phyloP scores from a whole-genome alignment of 768 basidiomycete genomes.

The Phaeotremella fagi region DNA sequence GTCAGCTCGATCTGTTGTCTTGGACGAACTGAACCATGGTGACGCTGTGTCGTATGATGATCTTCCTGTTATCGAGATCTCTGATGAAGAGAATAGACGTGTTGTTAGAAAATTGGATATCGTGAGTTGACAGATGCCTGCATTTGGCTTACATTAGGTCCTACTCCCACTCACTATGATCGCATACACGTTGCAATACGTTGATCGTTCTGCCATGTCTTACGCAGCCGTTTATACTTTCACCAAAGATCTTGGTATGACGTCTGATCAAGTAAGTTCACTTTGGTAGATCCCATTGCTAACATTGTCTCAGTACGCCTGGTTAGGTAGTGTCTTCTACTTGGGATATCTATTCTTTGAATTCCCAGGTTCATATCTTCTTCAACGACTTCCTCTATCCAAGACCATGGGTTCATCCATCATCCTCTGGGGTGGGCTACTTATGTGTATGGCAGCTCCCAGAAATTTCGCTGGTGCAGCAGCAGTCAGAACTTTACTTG shows the following conservation, averaged over 20 bases:
- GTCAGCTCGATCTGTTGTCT: constrained; percentile 12
- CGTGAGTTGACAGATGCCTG: constrained; percentile 8
- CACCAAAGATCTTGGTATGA: constrained; percentile 23
- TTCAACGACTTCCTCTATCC: constrained; percentile 23
- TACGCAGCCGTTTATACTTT: constrained; percentile 35
- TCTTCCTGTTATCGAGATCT: constrained; percentile 13
- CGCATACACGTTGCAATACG: constrained; percentile 29
- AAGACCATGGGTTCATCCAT: constrained; percentile 25
- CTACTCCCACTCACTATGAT: constrained; percentile 28
- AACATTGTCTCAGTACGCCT: no score
- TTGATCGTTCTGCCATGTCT: constrained; percentile 34
- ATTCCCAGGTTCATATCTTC: constrained; percentile 23
- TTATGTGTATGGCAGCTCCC: constrained; percentile 25
- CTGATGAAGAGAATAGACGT: constrained; percentile 15
- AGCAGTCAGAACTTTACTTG: constrained; percentile 16
- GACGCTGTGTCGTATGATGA: constrained; percentile 15
- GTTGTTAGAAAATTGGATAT: constrained; percentile 27
- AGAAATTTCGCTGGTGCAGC: constrained; percentile 21
- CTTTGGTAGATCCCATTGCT: no score
- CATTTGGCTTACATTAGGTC: neutral
- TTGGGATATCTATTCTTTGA: constrained; percentile 33
- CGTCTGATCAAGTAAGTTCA: constrained; percentile 9
- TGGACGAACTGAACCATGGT: constrained; percentile 18
- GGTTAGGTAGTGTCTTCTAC: constrained; percentile 30
- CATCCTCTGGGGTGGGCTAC: constrained; percentile 29